A percentile compares a stretch with the other conserved stretches of the same genome.
Evolutionary conservation across 805 yeast genomes (phyloP).

Genomic region (Yarrowia hollandica): DNA sequence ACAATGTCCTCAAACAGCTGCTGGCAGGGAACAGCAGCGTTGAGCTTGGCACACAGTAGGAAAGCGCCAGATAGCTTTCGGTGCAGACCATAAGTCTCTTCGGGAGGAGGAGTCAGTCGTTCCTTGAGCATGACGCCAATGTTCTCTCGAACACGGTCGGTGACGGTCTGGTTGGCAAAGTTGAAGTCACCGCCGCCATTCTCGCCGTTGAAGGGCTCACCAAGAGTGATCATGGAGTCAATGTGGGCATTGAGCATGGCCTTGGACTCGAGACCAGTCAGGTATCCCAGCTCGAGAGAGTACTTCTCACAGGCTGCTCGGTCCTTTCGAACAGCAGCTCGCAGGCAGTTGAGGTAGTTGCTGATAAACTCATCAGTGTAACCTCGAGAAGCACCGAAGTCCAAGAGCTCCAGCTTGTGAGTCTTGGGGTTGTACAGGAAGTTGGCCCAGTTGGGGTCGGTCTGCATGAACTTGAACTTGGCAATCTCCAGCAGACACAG

Average conservation of each 20-base stretch:
- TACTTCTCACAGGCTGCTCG: slow-evolving; percentile 60
- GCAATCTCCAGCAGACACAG: slow-evolving; percentile 84
- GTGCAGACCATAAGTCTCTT: slow-evolving; percentile 95
- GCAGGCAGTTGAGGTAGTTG: slow-evolving; percentile 67
- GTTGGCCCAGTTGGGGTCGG: slow-evolving; percentile 99
- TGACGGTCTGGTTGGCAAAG: slow-evolving; percentile 83
- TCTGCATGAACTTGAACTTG: slow-evolving; percentile 87
- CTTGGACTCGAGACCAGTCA: slow-evolving; percentile 86
- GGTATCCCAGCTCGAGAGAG: slow-evolving; percentile 76
- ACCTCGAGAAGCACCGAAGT: slow-evolving; percentile 92
- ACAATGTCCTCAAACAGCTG: slow-evolving; percentile 74
- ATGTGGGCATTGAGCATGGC: slow-evolving; percentile 91
- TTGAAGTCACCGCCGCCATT: slow-evolving; percentile 56
- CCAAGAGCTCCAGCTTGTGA: slow-evolving; percentile 76
- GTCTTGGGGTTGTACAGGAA: slow-evolving; percentile 77
- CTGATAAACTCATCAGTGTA: slow-evolving; percentile 66
- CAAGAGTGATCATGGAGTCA: slow-evolving; percentile 83
- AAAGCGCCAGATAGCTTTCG: slow-evolving; percentile 94
- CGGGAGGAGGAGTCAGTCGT: slow-evolving; percentile 95
- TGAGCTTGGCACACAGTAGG: slow-evolving; percentile 79
- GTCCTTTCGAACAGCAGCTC: slow-evolving; percentile 73
- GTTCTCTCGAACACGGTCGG: slow-evolving; percentile 87
- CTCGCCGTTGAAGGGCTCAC: slow-evolving; percentile 78
- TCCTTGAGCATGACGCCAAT: slow-evolving; percentile 88
- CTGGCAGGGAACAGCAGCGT: slow-evolving; percentile 80